Evolutionary conservation across 352 stramenopile species (phyloP).

Genomic region (Phytopythium litorale): DNA sequence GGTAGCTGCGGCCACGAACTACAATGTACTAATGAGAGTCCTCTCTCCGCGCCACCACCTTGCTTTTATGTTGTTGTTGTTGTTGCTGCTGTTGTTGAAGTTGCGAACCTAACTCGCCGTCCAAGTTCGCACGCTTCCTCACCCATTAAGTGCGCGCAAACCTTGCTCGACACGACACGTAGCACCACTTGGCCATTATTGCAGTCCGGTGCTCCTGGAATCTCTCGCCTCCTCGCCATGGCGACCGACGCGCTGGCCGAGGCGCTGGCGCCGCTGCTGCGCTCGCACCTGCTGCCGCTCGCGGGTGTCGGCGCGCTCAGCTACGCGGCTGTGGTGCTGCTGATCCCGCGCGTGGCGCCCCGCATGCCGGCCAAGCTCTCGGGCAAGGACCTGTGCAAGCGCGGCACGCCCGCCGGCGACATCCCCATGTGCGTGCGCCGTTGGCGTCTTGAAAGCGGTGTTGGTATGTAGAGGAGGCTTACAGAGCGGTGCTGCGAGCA

Average conservation of each 20-base stretch:
- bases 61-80: too few species aligned
- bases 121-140: too few species aligned
- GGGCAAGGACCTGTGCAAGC: conserved; percentile 93
- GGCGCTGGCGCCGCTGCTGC: conserved; percentile 27
- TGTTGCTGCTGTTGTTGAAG: too few species aligned
- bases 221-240: too few species aligned
- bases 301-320: conserved; percentile 49
- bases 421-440: conserved; percentile 69
- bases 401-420: conserved; percentile 80
- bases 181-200: too few species aligned
- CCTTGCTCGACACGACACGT: too few species aligned
- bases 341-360: conserved; percentile 58
- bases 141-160: too few species aligned
- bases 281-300: conserved; percentile 44
- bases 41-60: neutral
- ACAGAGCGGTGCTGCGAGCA: conserved; percentile 14
- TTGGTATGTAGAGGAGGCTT: neutral
- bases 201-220: too few species aligned
- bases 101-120: too few species aligned
- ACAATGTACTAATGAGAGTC: neutral
- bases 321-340: conserved; percentile 50
- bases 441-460: neutral
- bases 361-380: conserved; percentile 80
- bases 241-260: neutral
- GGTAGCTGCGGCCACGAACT: neutral